These are phyloP conservation scores for Fusarium cicatricum DNA, from an alignment of 2,329 filamentous ascomycete species.

Conservation along the genomic window DNA sequence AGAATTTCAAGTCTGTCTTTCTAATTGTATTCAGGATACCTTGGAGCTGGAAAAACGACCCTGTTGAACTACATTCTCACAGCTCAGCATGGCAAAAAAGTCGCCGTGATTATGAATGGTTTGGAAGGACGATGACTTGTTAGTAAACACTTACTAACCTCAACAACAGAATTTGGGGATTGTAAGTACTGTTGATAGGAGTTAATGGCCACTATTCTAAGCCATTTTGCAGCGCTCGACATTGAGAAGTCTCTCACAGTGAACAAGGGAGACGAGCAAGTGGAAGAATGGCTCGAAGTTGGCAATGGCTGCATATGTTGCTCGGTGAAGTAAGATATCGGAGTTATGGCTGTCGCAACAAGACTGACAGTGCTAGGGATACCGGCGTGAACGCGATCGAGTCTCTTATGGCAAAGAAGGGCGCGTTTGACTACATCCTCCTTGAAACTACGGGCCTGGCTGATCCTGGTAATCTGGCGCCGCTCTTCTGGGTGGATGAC, in stretches of 20 bases:
- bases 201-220: conserved; percentile 13
- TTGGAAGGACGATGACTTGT: conserved; percentile 11
- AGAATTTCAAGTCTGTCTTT: not conserved
- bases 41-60: conserved; percentile 95
- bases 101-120: conserved; percentile 97
- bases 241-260: conserved; percentile 97
- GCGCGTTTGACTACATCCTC: conserved; percentile 96
- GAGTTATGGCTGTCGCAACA: no score
- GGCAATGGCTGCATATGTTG: conserved; percentile 98
- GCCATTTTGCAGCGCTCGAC: conserved; percentile 72
- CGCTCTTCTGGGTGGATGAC: conserved; percentile 97
- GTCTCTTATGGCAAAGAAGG: conserved; percentile 91
- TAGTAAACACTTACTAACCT: conserved; percentile 24
- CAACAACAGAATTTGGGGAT: conserved; percentile 75
- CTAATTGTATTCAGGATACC: conserved; percentile 71
- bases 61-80: conserved; percentile 95
- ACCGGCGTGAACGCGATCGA: conserved; percentile 94
- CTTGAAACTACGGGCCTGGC: conserved; percentile 96
- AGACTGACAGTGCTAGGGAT: conserved; percentile 65
- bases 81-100: conserved; percentile 95
- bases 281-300: conserved; percentile 94
- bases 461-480: conserved; percentile 94
- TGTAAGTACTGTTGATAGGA: conserved; percentile 59
- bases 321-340: conserved; percentile 78
- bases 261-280: conserved; percentile 81